A percentile compares a stretch with the other conserved stretches of the same genome.
Conservation (phyloP, 805 yeast species). For the Candida michaelii region DNA sequence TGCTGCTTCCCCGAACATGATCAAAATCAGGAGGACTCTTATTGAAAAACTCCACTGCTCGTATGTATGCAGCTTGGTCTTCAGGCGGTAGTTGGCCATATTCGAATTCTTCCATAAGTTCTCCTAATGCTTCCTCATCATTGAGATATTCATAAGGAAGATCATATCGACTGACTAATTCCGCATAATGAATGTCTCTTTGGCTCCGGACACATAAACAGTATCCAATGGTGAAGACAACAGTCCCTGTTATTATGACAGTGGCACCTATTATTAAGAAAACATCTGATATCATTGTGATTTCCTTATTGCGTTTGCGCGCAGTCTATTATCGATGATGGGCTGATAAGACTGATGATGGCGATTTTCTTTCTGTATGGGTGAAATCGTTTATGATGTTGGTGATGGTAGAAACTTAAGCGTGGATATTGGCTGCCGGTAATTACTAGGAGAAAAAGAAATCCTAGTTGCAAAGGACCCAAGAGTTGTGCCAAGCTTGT, state of each 20-base stretch:
- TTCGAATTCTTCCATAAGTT: constrained; percentile 37
- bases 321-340: background rate
- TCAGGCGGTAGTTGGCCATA: constrained; percentile 39
- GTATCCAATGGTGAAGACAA: background rate
- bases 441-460: no score
- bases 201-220: background rate
- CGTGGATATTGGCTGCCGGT: no score
- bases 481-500: background rate
- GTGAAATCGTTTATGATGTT: no score
- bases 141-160: constrained; percentile 40
- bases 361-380: no score
- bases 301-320: constrained; percentile 1
- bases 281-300: background rate
- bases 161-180: constrained; percentile 11
- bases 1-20: constrained; percentile 34
- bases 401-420: no score
- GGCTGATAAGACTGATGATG: background rate
- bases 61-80: constrained; percentile 36
- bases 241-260: background rate
- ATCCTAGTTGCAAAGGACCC: no score
- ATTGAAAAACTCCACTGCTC: constrained; percentile 34
- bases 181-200: background rate
- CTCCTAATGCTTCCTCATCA: constrained; percentile 37
- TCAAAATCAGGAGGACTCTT: constrained; percentile 31
- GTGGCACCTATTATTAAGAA: background rate